A percentile compares a stretch with the other conserved stretches of the same genome.
Evolutionary conservation across 139 green algal species (phyloP).

Genomic region (Medakamo hakoo): DNA sequence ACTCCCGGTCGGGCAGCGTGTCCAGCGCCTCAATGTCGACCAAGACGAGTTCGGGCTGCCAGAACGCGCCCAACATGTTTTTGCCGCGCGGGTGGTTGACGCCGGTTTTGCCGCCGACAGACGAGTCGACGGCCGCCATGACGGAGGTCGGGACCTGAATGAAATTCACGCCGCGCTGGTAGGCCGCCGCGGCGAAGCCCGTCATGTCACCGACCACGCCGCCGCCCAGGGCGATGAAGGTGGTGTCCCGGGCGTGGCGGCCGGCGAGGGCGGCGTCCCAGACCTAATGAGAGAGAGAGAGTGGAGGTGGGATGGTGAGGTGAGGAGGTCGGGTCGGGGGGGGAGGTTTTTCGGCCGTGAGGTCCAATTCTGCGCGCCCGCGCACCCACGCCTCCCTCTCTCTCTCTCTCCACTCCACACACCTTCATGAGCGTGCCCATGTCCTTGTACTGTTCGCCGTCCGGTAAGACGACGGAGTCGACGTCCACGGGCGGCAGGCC

Average conservation of each 20-base stretch:
- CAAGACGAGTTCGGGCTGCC: constrained; percentile 74
- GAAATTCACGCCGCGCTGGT: constrained; percentile 94
- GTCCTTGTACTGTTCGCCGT: constrained; percentile 92
- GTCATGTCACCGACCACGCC: constrained; percentile 98
- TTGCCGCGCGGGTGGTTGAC: constrained; percentile 98
- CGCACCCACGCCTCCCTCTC: background rate
- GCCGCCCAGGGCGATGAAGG: constrained; percentile 89
- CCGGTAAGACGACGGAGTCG: constrained; percentile 70
- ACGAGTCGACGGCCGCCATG: constrained; percentile 95
- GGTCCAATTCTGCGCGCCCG: background rate
- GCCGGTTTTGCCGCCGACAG: constrained; percentile 93
- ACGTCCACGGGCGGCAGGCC: constrained; percentile 36
- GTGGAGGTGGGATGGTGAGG: background rate
- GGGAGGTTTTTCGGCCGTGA: background rate
- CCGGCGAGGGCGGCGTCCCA: constrained; percentile 71
- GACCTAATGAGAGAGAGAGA: constrained; percentile 18
- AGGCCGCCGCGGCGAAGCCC: constrained; percentile 87
- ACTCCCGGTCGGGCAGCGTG: constrained; percentile 81
- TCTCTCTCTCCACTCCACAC: constrained; percentile 1
- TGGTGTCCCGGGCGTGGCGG: constrained; percentile 72
- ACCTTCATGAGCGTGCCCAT: constrained; percentile 63
- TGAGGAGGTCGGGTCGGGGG: background rate
- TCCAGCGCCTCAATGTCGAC: constrained; percentile 79
- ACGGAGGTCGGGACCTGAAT: constrained; percentile 92
- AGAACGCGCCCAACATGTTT: constrained; percentile 98